Evolutionary conservation across 1,284 basidiomycete species (phyloP), one percentile per base, ranked within the genome.

Genomic region (Macrocystidia cucumis): DNA sequence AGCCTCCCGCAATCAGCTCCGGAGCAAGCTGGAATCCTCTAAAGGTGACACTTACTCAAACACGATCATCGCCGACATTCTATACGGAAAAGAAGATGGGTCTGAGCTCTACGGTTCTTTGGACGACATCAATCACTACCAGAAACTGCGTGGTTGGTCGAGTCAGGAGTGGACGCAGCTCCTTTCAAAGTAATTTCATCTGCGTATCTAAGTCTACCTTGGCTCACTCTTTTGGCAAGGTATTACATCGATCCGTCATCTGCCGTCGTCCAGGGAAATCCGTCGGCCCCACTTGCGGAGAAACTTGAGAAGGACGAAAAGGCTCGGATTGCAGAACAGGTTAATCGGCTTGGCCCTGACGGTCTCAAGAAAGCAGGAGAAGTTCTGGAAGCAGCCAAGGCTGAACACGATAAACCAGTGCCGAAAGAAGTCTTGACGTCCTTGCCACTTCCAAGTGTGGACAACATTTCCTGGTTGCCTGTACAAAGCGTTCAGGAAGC

Each of bases 381-480:
- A 39, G 71, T 75, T 45, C 67, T 98, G 3, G 78, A 91, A 45
- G 74, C 67, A 25, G 91, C 96, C 2, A 93, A 97, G 63, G 71
- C 74, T 32, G 87, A 90, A 52, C 91, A 98, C 55, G 88, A 91
- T 46, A 62, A 62, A 35, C 78, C 83, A 7, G 91, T 97, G 40
- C 95, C 95, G 4, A 64, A 66, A 6, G 75, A 89, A 25, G 69
- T 97, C 44, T 62, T 98, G 25, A 83, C 77, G 3, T 65, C 74
- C 13, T 98, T 98, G 71, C 82, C 85, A 11, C 78, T 95, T 20
- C 92, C 92, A 0, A 74, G 85, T 48, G 86, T 93, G 14, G 80
- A 84, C 49, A 88, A 79, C 44, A 93, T 99, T 49, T 78, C 85
- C 4, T 98, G 95, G 92, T 93, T 98, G 40, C 79, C 87, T 1